A percentile compares a stretch with the other conserved stretches of the same genome.
Conservation (phyloP, 2,329 filamentous ascomycete species). For the Aureobasidium sp. region DNA sequence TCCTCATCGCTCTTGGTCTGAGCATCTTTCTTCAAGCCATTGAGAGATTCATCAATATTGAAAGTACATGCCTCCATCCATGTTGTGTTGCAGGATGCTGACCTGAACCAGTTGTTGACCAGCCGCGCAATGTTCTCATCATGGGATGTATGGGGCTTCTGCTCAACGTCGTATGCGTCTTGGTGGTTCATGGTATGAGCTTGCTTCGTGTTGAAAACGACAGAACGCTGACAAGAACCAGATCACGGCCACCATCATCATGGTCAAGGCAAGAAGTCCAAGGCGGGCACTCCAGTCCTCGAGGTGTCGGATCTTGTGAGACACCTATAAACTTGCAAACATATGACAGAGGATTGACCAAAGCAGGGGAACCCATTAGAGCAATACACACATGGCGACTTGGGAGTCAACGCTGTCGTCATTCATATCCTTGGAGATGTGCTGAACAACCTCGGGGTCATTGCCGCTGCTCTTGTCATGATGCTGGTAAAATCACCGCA, state of each 20-base stretch:
- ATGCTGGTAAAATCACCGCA: conserved; percentile 54
- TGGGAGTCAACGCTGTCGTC: conserved; percentile 66
- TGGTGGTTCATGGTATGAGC: conserved; percentile 43
- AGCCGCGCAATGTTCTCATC: conserved; percentile 60
- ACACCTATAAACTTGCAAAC: not conserved
- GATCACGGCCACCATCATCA: conserved; percentile 11
- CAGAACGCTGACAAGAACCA: not conserved
- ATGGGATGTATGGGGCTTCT: conserved; percentile 61
- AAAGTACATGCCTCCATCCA: conserved; percentile 22
- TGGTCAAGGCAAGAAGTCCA: not conserved
- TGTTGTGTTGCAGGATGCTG: conserved; percentile 32
- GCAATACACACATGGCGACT: conserved; percentile 42
- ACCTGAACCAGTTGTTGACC: conserved; percentile 48
- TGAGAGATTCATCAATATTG: conserved; percentile 57
- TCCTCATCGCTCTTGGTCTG: conserved; percentile 63
- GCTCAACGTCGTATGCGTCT: conserved; percentile 60
- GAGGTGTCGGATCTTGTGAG: not conserved
- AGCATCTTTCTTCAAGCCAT: conserved; percentile 69
- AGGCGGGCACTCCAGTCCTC: not conserved
- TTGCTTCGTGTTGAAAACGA: not conserved
- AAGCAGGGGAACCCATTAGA: not conserved
- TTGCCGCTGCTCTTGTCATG: conserved; percentile 61
- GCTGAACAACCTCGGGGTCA: conserved; percentile 70
- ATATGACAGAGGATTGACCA: not conserved
- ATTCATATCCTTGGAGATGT: conserved; percentile 67